phyloP scores from a whole-genome alignment of 2,329 filamentous ascomycete genomes.

The Byssothecium circinans region DNA sequence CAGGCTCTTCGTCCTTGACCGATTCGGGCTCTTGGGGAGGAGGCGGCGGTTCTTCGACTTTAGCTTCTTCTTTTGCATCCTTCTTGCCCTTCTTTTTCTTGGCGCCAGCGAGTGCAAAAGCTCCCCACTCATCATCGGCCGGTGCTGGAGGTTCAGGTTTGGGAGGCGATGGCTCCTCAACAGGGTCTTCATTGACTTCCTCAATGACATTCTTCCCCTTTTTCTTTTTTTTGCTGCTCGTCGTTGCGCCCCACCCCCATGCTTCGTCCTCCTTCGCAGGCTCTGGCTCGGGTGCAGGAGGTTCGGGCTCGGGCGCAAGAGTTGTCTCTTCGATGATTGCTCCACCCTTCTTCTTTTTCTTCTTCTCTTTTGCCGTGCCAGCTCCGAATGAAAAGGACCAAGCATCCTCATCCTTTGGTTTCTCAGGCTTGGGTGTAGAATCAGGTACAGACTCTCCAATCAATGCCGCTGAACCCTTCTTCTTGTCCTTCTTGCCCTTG shows the following conservation, averaged over 20 bases:
- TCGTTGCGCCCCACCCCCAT: conserved; percentile 29
- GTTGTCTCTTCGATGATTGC: conserved; percentile 21
- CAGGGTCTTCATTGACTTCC: conserved; percentile 18
- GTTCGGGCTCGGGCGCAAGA: conserved; percentile 22
- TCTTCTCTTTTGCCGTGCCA: conserved; percentile 39
- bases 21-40: conserved; percentile 43
- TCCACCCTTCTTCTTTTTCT: conserved; percentile 40
- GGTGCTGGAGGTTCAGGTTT: conserved; percentile 18
- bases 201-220: conserved; percentile 30
- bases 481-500: conserved; percentile 50
- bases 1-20: conserved; percentile 44
- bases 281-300: conserved; percentile 35
- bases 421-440: conserved; percentile 25
- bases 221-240: conserved; percentile 27
- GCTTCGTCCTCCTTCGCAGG: conserved; percentile 33
- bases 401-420: conserved; percentile 23
- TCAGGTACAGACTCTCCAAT: conserved; percentile 32
- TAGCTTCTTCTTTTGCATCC: conserved; percentile 23
- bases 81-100: conserved; percentile 29
- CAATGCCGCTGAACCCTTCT: conserved; percentile 28
- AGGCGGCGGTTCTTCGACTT: conserved; percentile 14
- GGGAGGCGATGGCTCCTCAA: conserved; percentile 22
- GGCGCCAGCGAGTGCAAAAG: conserved; percentile 9
- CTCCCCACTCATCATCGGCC: conserved; percentile 19
- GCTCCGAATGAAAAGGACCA: conserved; percentile 31